Evolutionary conservation across 495 filamentous ascomycete genomes (phyloP), one percentile per base, ranked within the genome.

Genomic region (Xylaria cubensis): DNA sequence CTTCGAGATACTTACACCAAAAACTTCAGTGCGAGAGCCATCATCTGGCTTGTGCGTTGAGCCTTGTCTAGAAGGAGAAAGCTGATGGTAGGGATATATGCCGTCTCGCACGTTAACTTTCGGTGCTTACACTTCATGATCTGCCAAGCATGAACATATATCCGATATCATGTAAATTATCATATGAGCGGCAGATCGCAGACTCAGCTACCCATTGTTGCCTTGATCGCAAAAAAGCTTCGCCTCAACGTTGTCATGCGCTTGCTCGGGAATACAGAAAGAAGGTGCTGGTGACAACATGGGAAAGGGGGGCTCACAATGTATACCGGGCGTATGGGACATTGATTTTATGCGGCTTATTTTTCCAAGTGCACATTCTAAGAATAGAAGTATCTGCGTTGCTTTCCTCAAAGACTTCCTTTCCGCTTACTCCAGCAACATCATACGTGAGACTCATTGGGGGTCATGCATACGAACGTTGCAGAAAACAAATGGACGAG

Each of bases 371-470:
- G 39, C 39, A 21, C 24, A 21, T 26, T 39, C 26, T n/a, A 41
- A 29, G 34, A 67, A 67, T 48, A 51, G 44, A 53, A 41, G 12
- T 53, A 36, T 19, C 26, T 32, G 42, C 63, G 12, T 34, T 65
- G 42, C 19, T 65, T 50, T 65, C 42, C n/a, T 21, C 21, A 44
- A 29, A 42, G n/a, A 41, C 39, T 2, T 2, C 10, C 8, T 24
- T 8, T 36, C 59, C n/a, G 21, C 39, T 63, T 63, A 39, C 53
- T 56, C 26, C 9, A 17, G 8, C 13, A 24, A n/a, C 13, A 29
- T 21, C 32, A 61, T 51, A 50, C 17, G 39, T 51, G 44, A 67
- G 44, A 19, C 15, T 53, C 64, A 56, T 61, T 62, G n/a, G 59
- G 50, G 3, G 6, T 15, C 19, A 48, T 19, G 15, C 15, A 48